A percentile compares a stretch with the other conserved stretches of the same genome.
Conservation (phyloP, 192 early-diverging fungal species). For the Umbelopsis sp. region DNA sequence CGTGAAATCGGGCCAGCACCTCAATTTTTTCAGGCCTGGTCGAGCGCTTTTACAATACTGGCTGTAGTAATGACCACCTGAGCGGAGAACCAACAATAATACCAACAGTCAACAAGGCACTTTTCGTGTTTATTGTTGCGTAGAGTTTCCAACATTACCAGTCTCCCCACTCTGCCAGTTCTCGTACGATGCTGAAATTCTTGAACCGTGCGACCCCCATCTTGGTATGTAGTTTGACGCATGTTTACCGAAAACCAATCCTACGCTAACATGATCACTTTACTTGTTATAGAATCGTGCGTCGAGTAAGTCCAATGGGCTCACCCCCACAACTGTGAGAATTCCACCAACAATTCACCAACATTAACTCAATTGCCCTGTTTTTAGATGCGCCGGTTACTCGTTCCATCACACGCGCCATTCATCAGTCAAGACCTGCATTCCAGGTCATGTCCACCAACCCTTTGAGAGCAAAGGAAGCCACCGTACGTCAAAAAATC, state of each 20-base stretch:
- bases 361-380: not conserved
- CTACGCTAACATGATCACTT: not conserved
- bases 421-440: constrained; percentile 69
- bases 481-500: not conserved
- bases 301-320: constrained; percentile 23
- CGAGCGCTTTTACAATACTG: not conserved
- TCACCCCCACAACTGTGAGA: not conserved
- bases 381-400: not conserved
- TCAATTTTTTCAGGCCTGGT: constrained; percentile 4
- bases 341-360: not conserved
- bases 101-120: constrained; percentile 13
- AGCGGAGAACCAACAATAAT: constrained; percentile 5
- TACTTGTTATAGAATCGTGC: constrained; percentile 26
- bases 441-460: constrained; percentile 70
- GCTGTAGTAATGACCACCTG: not conserved
- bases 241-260: not conserved
- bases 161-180: constrained; percentile 7
- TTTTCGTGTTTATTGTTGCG: constrained; percentile 10
- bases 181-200: constrained; percentile 22
- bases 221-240: constrained; percentile 1
- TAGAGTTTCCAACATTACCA: constrained; percentile 5
- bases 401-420: constrained; percentile 14
- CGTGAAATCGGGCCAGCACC: constrained; percentile 16
- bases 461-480: constrained; percentile 52
- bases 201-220: constrained; percentile 15